Percentiles rank a stretch among this genome's conserved stretches.
These are phyloP conservation scores for Rhizophagus clarus DNA, from an alignment of 192 early-diverging fungal genomes.

Conservation along the genomic window DNA sequence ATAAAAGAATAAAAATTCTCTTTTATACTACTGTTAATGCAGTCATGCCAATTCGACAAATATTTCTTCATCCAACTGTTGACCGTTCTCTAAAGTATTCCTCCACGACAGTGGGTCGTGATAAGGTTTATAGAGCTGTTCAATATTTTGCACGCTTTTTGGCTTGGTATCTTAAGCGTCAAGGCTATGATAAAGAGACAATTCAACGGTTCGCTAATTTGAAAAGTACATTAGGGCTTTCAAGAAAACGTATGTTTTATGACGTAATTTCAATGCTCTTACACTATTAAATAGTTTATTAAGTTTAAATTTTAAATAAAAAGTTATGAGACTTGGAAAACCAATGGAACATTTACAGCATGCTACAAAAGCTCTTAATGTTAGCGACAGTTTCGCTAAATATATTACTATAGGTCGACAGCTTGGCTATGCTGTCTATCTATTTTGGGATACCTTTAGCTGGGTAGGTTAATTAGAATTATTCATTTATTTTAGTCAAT, in stretches of 20 bases:
- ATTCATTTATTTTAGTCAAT: neutral
- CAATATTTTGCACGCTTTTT: conserved; percentile 89
- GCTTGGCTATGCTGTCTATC: conserved; percentile 61
- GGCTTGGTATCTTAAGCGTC: conserved; percentile 62
- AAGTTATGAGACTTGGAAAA: conserved; percentile 70
- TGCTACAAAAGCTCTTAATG: conserved; percentile 53
- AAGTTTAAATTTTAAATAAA: conserved; percentile 6
- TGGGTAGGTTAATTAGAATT: conserved; percentile 50
- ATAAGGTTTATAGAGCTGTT: conserved; percentile 77
- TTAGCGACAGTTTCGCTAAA: conserved; percentile 64
- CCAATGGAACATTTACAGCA: conserved; percentile 67
- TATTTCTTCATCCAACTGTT: conserved; percentile 32
- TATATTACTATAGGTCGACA: conserved; percentile 57
- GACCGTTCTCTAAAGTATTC: conserved; percentile 55
- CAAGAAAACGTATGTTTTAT: conserved; percentile 65
- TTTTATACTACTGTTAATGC: neutral
- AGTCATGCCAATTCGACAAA: neutral
- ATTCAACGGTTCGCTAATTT: conserved; percentile 62
- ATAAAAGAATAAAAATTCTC: neutral
- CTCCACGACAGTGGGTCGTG: conserved; percentile 68
- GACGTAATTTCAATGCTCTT: neutral
- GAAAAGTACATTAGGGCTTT: conserved; percentile 60
- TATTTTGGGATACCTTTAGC: conserved; percentile 60
- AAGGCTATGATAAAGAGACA: conserved; percentile 59
- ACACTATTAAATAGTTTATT: neutral